Percentiles rank a stretch among this genome's conserved stretches.
These are phyloP conservation scores for Acer saccharum DNA, from an alignment of 345 rosid species.

Conservation along the genomic window DNA sequence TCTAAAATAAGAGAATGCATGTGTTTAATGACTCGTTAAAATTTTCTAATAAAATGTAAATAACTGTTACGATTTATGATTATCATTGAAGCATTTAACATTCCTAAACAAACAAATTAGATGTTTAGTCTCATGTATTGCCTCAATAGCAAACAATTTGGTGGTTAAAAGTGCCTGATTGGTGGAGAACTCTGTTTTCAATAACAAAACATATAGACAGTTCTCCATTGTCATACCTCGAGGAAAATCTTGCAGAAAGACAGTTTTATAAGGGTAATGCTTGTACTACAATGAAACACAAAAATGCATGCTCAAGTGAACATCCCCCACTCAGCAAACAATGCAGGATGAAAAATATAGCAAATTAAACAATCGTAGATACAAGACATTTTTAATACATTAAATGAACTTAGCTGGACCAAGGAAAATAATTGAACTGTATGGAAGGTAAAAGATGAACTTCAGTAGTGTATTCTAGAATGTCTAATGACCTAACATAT, in stretches of 20 bases:
- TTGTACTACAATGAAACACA: constrained; percentile 4
- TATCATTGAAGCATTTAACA: background rate
- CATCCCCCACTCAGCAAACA: background rate
- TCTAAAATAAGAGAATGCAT: background rate
- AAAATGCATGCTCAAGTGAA: background rate
- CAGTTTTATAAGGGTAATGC: background rate
- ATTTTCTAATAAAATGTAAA: background rate
- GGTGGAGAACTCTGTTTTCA: background rate
- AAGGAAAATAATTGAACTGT: background rate
- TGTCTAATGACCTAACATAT: background rate
- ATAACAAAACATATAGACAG: no score
- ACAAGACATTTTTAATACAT: background rate
- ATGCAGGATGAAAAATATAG: background rate
- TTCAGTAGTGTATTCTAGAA: background rate
- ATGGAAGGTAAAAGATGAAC: background rate
- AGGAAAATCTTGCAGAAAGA: no score
- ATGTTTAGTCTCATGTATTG: background rate
- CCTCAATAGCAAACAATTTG: background rate
- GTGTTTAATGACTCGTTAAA: background rate
- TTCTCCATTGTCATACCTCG: no score
- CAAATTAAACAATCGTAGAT: background rate
- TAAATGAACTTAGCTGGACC: background rate
- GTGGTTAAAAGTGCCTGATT: background rate
- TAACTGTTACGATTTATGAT: background rate
- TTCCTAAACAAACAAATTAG: background rate